Percentiles rank a stretch among this genome's conserved stretches.
phyloP scores from a whole-genome alignment of 768 basidiomycete species.

The Galerina sulciceps region DNA sequence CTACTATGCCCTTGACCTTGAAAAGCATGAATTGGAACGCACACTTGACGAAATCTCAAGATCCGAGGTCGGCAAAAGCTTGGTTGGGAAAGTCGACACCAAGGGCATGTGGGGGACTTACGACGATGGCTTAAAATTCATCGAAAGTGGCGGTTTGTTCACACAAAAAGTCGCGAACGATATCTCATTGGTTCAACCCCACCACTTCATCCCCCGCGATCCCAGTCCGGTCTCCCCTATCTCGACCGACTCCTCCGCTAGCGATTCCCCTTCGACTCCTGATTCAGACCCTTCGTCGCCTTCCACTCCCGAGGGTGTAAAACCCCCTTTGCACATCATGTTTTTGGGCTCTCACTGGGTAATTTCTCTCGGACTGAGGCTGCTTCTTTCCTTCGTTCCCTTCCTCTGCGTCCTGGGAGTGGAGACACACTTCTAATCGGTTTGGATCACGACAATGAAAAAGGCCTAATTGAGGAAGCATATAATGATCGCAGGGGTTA shows the following conservation, averaged over 20 bases:
- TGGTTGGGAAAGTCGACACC: conserved; percentile 75
- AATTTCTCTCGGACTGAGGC: conserved; percentile 82
- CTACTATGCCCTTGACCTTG: conserved; percentile 94
- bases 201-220: conserved; percentile 27
- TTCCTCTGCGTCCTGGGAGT: conserved; percentile 75
- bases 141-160: conserved; percentile 65
- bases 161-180: conserved; percentile 16
- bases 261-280: conserved; percentile 10
- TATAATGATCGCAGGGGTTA: conserved; percentile 84
- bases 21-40: conserved; percentile 82
- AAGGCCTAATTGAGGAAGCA: conserved; percentile 74
- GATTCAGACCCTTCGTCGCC: conserved; percentile 36
- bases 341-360: conserved; percentile 94
- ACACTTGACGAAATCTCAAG: conserved; percentile 69
- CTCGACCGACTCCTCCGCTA: conserved; percentile 25
- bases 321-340: conserved; percentile 74
- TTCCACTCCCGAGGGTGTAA: conserved; percentile 50
- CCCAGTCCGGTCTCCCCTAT: conserved; percentile 44
- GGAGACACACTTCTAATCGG: conserved; percentile 90
- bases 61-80: conserved; percentile 63
- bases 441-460: conserved; percentile 83
- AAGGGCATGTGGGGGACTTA: conserved; percentile 93
- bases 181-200: conserved; percentile 8
- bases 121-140: conserved; percentile 83
- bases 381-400: conserved; percentile 70